These are phyloP conservation scores for Fagus crenata DNA, from an alignment of 306 rosid species.

Conservation along the genomic window DNA sequence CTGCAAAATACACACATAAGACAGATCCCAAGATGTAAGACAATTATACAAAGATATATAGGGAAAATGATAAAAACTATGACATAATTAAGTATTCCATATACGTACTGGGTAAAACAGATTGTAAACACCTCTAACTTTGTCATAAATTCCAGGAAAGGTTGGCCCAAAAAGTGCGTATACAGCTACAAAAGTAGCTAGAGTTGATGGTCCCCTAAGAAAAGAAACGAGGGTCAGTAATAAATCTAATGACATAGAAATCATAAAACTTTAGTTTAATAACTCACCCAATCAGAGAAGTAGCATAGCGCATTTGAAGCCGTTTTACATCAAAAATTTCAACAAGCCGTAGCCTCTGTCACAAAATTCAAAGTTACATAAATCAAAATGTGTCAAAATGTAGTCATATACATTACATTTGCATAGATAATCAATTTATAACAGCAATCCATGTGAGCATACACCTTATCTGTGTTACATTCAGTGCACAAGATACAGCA, in stretches of 20 bases:
- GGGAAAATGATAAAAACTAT: constrained; percentile 3
- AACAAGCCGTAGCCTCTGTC: constrained; percentile 90
- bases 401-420: constrained; percentile 14
- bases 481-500: neutral
- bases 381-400: constrained; percentile 3
- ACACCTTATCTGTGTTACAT: neutral
- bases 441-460: neutral
- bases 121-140: constrained; percentile 85
- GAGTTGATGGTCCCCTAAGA: constrained; percentile 77
- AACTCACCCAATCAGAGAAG: constrained; percentile 86
- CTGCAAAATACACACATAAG: constrained; percentile 41
- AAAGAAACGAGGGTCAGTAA: constrained; percentile 25
- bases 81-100: constrained; percentile 11
- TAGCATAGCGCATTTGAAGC: constrained; percentile 95
- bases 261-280: constrained; percentile 14
- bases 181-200: constrained; percentile 92
- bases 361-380: constrained; percentile 16
- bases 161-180: constrained; percentile 97
- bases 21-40: constrained; percentile 17
- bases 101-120: constrained; percentile 87
- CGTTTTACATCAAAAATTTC: constrained; percentile 94
- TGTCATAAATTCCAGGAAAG: constrained; percentile 83
- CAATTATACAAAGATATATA: neutral
- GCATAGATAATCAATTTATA: constrained; percentile 1
- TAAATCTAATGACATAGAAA: neutral